These are phyloP conservation scores for Calonectria pseudoreteaudii DNA, from an alignment of 2,329 filamentous ascomycete species.

Conservation along the genomic window DNA sequence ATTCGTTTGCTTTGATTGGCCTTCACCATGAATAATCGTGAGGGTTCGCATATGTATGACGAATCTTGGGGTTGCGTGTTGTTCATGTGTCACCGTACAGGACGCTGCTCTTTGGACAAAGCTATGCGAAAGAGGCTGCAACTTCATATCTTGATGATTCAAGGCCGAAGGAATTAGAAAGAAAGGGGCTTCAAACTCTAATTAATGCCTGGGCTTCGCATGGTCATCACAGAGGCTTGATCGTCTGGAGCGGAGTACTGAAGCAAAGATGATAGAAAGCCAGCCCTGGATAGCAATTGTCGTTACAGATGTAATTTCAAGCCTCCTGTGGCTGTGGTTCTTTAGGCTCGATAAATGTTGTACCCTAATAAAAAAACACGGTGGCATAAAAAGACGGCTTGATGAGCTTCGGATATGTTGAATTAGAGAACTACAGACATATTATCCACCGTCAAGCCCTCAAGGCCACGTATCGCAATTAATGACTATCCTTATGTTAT, in stretches of 20 bases:
- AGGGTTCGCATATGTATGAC: conserved; percentile 75
- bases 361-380: neutral
- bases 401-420: neutral
- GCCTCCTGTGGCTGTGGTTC: conserved; percentile 30
- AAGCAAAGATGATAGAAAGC: conserved; percentile 45
- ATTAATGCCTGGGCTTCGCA: conserved; percentile 83
- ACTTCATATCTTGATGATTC: conserved; percentile 71
- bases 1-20: neutral
- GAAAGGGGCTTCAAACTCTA: conserved; percentile 74
- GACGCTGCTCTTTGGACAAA: conserved; percentile 76
- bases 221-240: conserved; percentile 78
- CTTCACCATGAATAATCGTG: conserved; percentile 38
- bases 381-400: neutral
- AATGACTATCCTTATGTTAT: too few relatives aligned
- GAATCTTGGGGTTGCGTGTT: conserved; percentile 88
- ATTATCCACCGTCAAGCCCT: neutral
- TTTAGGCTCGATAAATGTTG: conserved; percentile 15
- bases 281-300: conserved; percentile 6
- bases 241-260: conserved; percentile 56
- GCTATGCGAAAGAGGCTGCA: conserved; percentile 65
- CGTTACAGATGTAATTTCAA: conserved; percentile 15
- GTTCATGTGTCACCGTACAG: conserved; percentile 78
- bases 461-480: neutral
- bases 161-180: conserved; percentile 69
- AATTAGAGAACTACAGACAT: neutral